These are phyloP conservation scores for Thelephora terrestris DNA, from an alignment of 1,284 basidiomycete genomes.

Conservation along the genomic window DNA sequence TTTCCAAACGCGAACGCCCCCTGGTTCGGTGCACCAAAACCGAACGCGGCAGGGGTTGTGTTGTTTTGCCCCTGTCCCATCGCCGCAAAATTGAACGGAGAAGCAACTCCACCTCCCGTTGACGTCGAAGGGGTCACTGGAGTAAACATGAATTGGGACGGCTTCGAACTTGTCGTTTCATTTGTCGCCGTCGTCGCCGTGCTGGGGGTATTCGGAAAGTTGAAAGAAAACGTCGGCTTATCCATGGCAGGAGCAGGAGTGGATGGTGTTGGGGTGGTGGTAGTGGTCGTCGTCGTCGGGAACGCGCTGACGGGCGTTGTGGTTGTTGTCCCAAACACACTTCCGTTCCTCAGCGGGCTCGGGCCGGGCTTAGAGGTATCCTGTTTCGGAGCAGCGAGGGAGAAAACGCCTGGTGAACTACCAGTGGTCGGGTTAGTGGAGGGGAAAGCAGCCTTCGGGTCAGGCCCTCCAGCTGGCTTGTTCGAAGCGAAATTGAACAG, in stretches of 20 bases:
- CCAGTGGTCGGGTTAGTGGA: too few relatives aligned
- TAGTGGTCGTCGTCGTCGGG: background rate
- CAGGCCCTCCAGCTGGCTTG: background rate
- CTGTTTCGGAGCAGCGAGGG: too few relatives aligned
- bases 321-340: conserved; percentile 6
- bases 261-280: conserved; percentile 7
- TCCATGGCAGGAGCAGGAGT: conserved; percentile 3
- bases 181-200: conserved; percentile 9
- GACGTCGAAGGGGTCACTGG: background rate
- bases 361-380: conserved; percentile 2
- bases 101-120: background rate
- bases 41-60: conserved; percentile 8
- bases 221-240: conserved; percentile 20
- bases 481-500: conserved; percentile 1
- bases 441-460: background rate
- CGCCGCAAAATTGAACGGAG: background rate
- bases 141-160: background rate
- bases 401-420: too few relatives aligned
- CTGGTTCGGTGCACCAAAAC: conserved; percentile 7
- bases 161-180: conserved; percentile 2
- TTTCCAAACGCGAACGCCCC: conserved; percentile 25
- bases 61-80: background rate
- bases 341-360: conserved; percentile 3
- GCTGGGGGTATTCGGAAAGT: conserved; percentile 13
- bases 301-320: conserved; percentile 5